Evolutionary conservation across 140 eudicot genomes (phyloP), one percentile per base, ranked within the genome.

Genomic region (Anethum foeniculum): DNA sequence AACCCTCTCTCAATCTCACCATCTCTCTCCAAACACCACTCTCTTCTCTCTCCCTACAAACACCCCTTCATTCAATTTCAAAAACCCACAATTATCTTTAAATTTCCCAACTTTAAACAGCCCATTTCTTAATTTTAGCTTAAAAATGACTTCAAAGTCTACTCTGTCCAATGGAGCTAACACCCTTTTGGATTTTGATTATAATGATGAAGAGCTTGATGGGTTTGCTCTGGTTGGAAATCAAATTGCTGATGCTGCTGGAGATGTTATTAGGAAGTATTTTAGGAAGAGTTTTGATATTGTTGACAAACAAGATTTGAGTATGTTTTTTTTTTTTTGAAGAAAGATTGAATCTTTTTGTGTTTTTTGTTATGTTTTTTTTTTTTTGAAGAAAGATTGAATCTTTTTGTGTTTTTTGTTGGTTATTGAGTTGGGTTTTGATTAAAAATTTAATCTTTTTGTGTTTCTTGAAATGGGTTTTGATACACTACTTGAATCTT

Each of bases 251-350:
- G 97, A 95, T 48, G 97, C 99, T 49, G 90, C 99, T 43, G 99
- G 99, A 5, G 92, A 90, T 14, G 96, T 95, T 41, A 95, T 92
- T 77, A 96, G 97, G 79, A 88, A 85, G 85, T 93, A 92, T 84
- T 95, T 95, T 80, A 96, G 99, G 71, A 95, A 89, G 80, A 83
- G 84, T 73, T 90, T 95, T 77, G 97, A 95, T 32, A 91, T 93
- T 62, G 56, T 91, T 77, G 93, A 93, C 28, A 95, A 95, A 56
- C 90, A 88, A 23, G 99, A 95, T 81, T 82, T 82, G 21, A 95
- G 97, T 95, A 27, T 83, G 91, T 88, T 79, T 71, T 51, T 60
- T 44, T 60, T 3, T 60, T 47, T 46, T 10, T 46, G 2, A 14
- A 47, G 13, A 47, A 47, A 47, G 52, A 58, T 58, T 58, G 67